Evolutionary conservation across 495 filamentous ascomycete genomes (phyloP).

Genomic region (Aspergillus indologenus): DNA sequence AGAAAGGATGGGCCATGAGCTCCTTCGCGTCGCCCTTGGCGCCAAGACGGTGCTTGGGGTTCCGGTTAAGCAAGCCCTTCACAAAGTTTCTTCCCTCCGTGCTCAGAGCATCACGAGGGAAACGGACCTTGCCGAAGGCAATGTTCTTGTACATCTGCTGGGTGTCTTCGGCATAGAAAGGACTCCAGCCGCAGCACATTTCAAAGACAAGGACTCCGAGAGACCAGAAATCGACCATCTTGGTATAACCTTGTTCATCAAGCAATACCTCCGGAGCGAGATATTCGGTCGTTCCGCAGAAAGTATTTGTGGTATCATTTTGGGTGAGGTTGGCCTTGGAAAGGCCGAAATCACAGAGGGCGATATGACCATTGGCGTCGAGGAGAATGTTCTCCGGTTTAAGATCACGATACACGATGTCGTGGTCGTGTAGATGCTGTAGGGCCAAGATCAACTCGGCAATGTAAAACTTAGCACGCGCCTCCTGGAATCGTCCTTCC

Average conservation of each 20-base stretch:
- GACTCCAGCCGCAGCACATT: conserved; percentile 99
- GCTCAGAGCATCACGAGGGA: conserved; percentile 90
- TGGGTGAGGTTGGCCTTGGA: conserved; percentile 96
- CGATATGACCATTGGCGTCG: conserved; percentile 82
- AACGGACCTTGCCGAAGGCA: conserved; percentile 95
- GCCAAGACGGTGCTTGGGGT: conserved; percentile 91
- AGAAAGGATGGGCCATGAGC: conserved; percentile 92
- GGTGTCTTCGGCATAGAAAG: conserved; percentile 97
- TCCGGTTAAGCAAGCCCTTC: conserved; percentile 94
- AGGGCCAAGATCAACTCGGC: conserved; percentile 95
- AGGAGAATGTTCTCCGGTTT: conserved; percentile 85
- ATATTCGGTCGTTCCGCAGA: conserved; percentile 98
- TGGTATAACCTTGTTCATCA: conserved; percentile 97
- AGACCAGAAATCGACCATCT: conserved; percentile 99
- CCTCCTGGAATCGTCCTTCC: conserved; percentile 93
- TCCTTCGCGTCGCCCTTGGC: conserved; percentile 91
- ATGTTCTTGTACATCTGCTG: conserved; percentile 99
- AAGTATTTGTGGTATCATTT: conserved; percentile 97
- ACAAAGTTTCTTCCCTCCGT: conserved; percentile 96
- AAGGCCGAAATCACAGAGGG: conserved; percentile 83
- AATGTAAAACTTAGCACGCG: conserved; percentile 97
- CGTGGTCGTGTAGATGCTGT: conserved; percentile 90
- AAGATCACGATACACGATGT: conserved; percentile 94
- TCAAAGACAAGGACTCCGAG: conserved; percentile 96
- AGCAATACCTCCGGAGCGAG: conserved; percentile 92